Evolutionary conservation across 2,329 filamentous ascomycete species (phyloP).

Genomic region (Pestalotiopsis sp.): DNA sequence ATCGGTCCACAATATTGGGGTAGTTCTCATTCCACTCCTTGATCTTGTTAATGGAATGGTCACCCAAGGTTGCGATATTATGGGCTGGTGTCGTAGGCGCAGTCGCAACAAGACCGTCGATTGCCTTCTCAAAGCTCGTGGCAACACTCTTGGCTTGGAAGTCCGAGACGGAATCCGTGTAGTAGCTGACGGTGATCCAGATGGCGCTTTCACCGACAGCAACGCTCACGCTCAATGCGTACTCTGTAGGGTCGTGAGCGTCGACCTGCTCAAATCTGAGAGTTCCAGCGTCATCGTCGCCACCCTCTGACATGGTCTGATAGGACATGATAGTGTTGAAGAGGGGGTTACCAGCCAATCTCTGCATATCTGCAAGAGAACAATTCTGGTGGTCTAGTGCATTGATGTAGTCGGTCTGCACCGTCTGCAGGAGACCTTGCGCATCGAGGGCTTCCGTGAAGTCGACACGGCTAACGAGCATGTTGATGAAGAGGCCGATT

Average conservation of each 20-base stretch:
- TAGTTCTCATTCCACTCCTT: slow-evolving; percentile 8
- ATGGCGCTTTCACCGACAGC: slow-evolving; percentile 10
- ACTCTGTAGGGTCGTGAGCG: slow-evolving; percentile 14
- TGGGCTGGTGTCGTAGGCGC: not conserved
- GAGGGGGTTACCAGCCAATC: slow-evolving; percentile 14
- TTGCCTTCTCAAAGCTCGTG: slow-evolving; percentile 9
- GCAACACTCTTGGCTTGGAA: slow-evolving; percentile 12
- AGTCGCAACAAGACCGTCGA: not conserved
- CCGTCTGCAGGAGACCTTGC: slow-evolving; percentile 39
- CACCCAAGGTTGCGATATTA: slow-evolving; percentile 5
- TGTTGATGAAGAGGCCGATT: slow-evolving; percentile 56
- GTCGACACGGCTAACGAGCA: slow-evolving; percentile 52
- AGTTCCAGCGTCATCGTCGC: not conserved
- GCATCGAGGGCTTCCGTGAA: slow-evolving; percentile 36
- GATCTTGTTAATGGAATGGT: slow-evolving; percentile 3
- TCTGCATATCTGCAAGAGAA: slow-evolving; percentile 50
- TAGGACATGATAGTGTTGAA: slow-evolving; percentile 16
- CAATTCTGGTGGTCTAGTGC: slow-evolving; percentile 51
- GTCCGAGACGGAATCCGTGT: slow-evolving; percentile 12
- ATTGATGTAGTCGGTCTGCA: slow-evolving; percentile 48
- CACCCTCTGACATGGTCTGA: slow-evolving; percentile 3
- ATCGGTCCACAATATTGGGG: not conserved
- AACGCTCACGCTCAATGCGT: slow-evolving; percentile 13
- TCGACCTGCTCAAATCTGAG: slow-evolving; percentile 12
- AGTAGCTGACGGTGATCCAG: slow-evolving; percentile 13